Base-by-base conservation (phyloP, 2,329 filamentous ascomycete species). In the Pseudogymnoascus pannorum region DNA sequence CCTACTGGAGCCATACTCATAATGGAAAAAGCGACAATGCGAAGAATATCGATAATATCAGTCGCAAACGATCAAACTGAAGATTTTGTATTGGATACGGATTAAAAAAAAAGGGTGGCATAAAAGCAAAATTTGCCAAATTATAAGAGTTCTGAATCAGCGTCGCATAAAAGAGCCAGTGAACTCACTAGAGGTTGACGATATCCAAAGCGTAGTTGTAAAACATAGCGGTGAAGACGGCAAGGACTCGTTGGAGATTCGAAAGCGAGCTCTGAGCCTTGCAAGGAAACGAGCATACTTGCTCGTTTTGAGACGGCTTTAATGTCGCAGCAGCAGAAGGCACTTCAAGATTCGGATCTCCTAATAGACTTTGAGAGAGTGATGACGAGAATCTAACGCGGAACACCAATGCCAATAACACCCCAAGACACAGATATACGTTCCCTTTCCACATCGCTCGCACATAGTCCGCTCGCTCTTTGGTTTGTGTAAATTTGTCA, bases 391-490 rank as follows among this genome's bases (percentile, higher is more conserved):
- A 72, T 69, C 68, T 16, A 71, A 71, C 16, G 75, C 77, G 5
- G 79, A 77, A 7, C 75, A 77, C 61, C 79, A 80, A n/a, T n/a
- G 20, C 89, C 89, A 2, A 89, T 96, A 72, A 96, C 71, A 91
- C 91, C 1, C 85, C 96, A n/a, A 89, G 89, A 26, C 82, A 92
- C 66, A 95, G 93, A 73, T 96, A 94, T 72, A 92, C 84, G 74
- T 94, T 96, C 70, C 92, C 92, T 1, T 96, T 87, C 75, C 84
- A 91, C 64, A 73, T 93, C 29, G 95, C 90, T 74, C 84, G 86
- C 70, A 92, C 87, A 1, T 94, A 90, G 90, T 12, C 7, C n/a
- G n/a, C n/a, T n/a, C n/a, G n/a, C n/a, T n/a, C n/a, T n/a, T n/a
- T n/a, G n/a, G n/a, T n/a, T n/a, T n/a, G n/a, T n/a, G n/a, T n/a